These are phyloP conservation scores for Moesziomyces antarcticus DNA, from an alignment of 1,284 basidiomycete genomes.

Conservation along the genomic window DNA sequence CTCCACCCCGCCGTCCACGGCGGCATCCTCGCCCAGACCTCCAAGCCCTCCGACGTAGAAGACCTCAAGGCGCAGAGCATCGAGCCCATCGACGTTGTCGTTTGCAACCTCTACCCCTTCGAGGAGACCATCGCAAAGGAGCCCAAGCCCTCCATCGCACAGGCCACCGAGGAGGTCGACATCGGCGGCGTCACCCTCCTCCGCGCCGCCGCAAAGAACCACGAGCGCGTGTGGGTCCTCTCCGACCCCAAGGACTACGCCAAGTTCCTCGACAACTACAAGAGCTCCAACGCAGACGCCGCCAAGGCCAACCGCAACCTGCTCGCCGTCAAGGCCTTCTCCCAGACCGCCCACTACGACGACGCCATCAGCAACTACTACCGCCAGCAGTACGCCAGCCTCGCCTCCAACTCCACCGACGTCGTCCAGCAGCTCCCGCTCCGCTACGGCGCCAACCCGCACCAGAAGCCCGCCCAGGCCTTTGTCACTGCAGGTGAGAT, in stretches of 20 bases:
- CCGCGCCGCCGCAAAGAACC: conserved; percentile 98
- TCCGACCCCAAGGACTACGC: conserved; percentile 94
- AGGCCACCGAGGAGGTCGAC: conserved; percentile 97
- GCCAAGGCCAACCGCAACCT: conserved; percentile 79
- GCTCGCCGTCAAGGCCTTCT: conserved; percentile 96
- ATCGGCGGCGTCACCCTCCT: conserved; percentile 98
- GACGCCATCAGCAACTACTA: conserved; percentile 96
- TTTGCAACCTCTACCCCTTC: conserved; percentile 99
- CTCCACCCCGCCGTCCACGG: conserved; percentile 99
- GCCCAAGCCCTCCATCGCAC: conserved; percentile 87
- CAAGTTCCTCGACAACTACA: conserved; percentile 79
- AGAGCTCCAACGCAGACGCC: conserved; percentile 70
- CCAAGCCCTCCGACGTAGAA: conserved; percentile 59
- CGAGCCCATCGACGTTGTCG: conserved; percentile 66
- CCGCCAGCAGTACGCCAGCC: conserved; percentile 89
- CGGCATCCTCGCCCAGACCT: conserved; percentile 71
- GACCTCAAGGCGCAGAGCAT: conserved; percentile 60
- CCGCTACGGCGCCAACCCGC: conserved; percentile 97
- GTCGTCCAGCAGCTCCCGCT: conserved; percentile 76
- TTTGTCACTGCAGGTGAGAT: conserved; percentile 89
- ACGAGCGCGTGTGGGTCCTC: conserved; percentile 78
- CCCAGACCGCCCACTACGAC: conserved; percentile 94
- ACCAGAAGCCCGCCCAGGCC: conserved; percentile 98
- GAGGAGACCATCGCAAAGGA: conserved; percentile 81
- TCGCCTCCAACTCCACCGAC: conserved; percentile 68